Base-by-base conservation (phyloP, 192 early-diverging fungal species). In the Irineochytrium annulatum region DNA sequence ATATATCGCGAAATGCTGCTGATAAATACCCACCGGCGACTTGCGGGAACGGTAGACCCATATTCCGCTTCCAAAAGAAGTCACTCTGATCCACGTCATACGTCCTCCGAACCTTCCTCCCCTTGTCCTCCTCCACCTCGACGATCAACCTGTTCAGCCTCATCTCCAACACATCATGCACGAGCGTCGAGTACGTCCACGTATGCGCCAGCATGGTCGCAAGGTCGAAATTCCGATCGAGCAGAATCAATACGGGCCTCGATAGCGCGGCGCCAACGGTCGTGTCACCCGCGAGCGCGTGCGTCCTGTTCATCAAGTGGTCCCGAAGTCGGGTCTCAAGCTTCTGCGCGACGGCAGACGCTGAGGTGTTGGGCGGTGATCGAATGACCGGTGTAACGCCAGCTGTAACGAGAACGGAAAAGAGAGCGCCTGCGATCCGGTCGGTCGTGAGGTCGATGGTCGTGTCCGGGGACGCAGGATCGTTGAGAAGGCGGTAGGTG, bases 131-230 rank as follows among this genome's bases (percentile, higher is more conserved):
- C 4, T 20, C 59, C 70, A 86, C 81, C 62, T 75, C 73, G 43
- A 91, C 69, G 0, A 78, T 67, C 46, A 99, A 83, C 34, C 92
- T 82, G 67, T 96, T 97, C 33, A 98, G 80, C 49, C 87, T 87
- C 82, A 99, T 85, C 35, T 93, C 91, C 34, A 94, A 82, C 2
- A 98, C 80, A 69, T 99, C 97, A 73, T 99, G 95, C 13, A 99
- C 82, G 26, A 99, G 78, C 0, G 92, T 90, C 60, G 94, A 88
- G 70, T 99, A 99, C 0, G 95, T 98, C 97, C 97, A 99, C 6
- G 95, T 91, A 72, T 99, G 97, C 55, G 77, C 86, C 46, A 99
- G 78, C 87, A 99, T 92, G 11, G 90, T 82, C 6, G 83, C 81
- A 45, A 98, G 70, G 73, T 99, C 97, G 75, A 95, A 73, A 62